Percentiles rank a stretch among this genome's conserved stretches.
Evolutionary conservation across 169 alveolate genomes (phyloP).

Genomic region (Plasmodium coatneyi): DNA sequence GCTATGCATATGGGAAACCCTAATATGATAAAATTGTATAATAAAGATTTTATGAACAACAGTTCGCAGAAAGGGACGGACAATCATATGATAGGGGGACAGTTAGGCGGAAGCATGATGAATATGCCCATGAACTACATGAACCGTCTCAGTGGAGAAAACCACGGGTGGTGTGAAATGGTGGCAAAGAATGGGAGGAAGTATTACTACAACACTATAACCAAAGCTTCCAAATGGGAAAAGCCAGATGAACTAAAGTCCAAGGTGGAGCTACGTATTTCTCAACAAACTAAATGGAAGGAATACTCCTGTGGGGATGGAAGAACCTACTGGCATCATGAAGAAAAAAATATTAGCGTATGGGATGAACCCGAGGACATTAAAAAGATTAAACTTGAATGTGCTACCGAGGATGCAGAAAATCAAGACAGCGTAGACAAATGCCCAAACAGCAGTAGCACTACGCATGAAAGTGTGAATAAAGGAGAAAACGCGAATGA

Average conservation of each 20-base stretch:
- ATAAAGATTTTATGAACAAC: constrained; percentile 18
- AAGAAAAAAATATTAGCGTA: constrained; percentile 62
- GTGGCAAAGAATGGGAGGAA: constrained; percentile 87
- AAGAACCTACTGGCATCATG: constrained; percentile 70
- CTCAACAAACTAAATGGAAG: constrained; percentile 80
- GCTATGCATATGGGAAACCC: constrained; percentile 14
- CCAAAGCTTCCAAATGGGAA: constrained; percentile 87
- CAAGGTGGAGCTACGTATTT: constrained; percentile 73
- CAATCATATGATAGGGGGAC: not conserved
- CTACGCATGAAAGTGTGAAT: not conserved
- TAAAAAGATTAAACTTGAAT: constrained; percentile 72
- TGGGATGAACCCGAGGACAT: constrained; percentile 84
- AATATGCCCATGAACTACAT: constrained; percentile 9
- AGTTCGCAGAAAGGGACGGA: constrained; percentile 24
- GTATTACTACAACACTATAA: constrained; percentile 83
- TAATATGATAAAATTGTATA: constrained; percentile 62
- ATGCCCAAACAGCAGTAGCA: not conserved
- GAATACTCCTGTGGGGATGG: constrained; percentile 73
- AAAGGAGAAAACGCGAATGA: constrained; percentile 10
- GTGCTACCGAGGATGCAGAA: constrained; percentile 42
- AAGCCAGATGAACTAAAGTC: constrained; percentile 87
- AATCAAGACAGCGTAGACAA: not conserved
- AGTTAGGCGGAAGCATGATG: constrained; percentile 9
- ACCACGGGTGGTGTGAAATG: constrained; percentile 84
- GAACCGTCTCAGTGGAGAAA: constrained; percentile 20